Conservation (phyloP, 2,329 filamentous ascomycete genomes). For the Cladosporium sp. region DNA sequence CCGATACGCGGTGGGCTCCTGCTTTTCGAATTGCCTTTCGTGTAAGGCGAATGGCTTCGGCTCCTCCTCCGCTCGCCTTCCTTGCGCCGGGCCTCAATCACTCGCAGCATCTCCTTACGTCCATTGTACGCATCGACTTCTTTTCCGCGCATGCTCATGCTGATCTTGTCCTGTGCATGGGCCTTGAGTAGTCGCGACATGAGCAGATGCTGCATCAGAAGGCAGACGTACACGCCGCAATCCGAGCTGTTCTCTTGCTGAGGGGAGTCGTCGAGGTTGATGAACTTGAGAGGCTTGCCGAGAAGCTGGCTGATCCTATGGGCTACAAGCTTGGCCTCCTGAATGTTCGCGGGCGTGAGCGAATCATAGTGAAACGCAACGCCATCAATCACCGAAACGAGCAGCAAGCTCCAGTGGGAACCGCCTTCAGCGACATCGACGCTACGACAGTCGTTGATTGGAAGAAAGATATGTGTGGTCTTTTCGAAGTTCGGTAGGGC, state of each 20-base stretch:
- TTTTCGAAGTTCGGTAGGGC: conserved; percentile 74
- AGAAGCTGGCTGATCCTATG: conserved; percentile 65
- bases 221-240: conserved; percentile 92
- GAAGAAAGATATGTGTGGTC: conserved; percentile 89
- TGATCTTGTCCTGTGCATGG: conserved; percentile 77
- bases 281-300: conserved; percentile 61
- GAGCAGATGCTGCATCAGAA: conserved; percentile 90
- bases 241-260: conserved; percentile 90
- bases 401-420: conserved; percentile 87
- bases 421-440: conserved; percentile 76
- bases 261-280: conserved; percentile 76
- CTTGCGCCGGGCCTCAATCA: conserved; percentile 79
- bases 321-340: conserved; percentile 64
- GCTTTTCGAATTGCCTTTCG: conserved; percentile 14
- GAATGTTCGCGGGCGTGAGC: conserved; percentile 66
- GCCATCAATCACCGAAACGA: conserved; percentile 82
- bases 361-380: conserved; percentile 97
- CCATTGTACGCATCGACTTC: conserved; percentile 73
- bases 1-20: conserved; percentile 26
- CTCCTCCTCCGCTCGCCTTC: conserved; percentile 72
- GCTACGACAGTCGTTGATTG: conserved; percentile 82
- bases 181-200: conserved; percentile 74
- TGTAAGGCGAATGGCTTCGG: conserved; percentile 17
- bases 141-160: conserved; percentile 86
- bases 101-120: conserved; percentile 83